A percentile compares a stretch with the other conserved stretches of the same genome.
These are phyloP conservation scores for Zygotorulaspora sp. DNA, from an alignment of 805 yeast species.

Conservation along the genomic window DNA sequence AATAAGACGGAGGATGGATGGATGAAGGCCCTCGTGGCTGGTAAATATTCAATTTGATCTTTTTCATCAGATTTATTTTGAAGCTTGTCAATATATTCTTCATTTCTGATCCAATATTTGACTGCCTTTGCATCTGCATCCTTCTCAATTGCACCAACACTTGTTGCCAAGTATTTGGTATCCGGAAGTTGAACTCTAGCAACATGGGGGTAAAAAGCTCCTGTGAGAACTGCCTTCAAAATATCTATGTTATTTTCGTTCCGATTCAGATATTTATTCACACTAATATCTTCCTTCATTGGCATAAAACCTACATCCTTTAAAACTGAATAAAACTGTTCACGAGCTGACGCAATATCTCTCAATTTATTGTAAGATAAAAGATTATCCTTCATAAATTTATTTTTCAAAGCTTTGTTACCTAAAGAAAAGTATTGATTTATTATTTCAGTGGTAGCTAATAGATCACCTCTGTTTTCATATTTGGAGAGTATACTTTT, in stretches of 20 bases:
- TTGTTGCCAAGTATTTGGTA: conserved; percentile 62
- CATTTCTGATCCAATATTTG: conserved; percentile 69
- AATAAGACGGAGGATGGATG: conserved; percentile 85
- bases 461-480: conserved; percentile 59
- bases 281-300: conserved; percentile 39
- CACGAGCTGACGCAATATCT: conserved; percentile 66
- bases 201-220: conserved; percentile 77
- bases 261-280: conserved; percentile 42
- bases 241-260: conserved; percentile 49
- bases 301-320: conserved; percentile 77
- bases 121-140: conserved; percentile 76
- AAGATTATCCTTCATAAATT: conserved; percentile 51
- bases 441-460: conserved; percentile 60
- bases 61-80: conserved; percentile 15
- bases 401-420: conserved; percentile 32
- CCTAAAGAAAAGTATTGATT: conserved; percentile 43
- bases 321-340: conserved; percentile 65
- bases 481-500: conserved; percentile 39
- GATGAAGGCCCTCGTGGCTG: conserved; percentile 68
- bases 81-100: conserved; percentile 41
- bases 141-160: conserved; percentile 76
- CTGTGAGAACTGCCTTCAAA: conserved; percentile 65
- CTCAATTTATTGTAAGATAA: conserved; percentile 60
- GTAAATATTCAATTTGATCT: conserved; percentile 34
- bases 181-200: conserved; percentile 81